Percentiles rank a stretch among this genome's conserved stretches.
Conservation (phyloP, 768 basidiomycete genomes). For the Erythrobasidium yunnanense region DNA sequence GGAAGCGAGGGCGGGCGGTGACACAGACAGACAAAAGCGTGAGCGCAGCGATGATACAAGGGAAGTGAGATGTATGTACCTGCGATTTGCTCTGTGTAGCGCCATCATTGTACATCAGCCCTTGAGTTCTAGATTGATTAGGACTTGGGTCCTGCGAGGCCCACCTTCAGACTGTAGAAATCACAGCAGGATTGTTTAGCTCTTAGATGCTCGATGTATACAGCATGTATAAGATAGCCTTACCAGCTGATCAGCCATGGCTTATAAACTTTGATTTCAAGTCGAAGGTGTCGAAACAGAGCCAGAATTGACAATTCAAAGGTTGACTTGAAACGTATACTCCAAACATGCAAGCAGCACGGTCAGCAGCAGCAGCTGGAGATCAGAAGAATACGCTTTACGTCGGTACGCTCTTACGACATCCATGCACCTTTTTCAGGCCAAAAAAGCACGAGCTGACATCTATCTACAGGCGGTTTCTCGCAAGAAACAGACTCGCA, state of each 20-base stretch:
- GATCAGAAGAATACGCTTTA: constrained; percentile 44
- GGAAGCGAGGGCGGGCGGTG: not conserved
- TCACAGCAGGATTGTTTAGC: not conserved
- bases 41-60: not conserved
- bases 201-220: constrained; percentile 27
- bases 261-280: constrained; percentile 21
- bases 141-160: not conserved
- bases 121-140: too few species aligned
- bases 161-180: constrained; percentile 42
- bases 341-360: not conserved
- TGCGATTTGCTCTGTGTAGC: constrained; percentile 69
- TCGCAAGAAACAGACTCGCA: constrained; percentile 44
- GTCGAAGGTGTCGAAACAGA: constrained; percentile 1
- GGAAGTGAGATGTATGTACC: constrained; percentile 48
- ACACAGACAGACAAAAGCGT: not conserved
- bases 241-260: constrained; percentile 53
- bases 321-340: not conserved
- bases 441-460: constrained; percentile 33
- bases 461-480: constrained; percentile 48
- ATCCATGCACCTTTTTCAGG: not conserved
- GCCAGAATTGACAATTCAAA: not conserved
- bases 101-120: not conserved
- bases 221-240: constrained; percentile 34
- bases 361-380: constrained; percentile 45
- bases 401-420: constrained; percentile 2